Base-by-base conservation (phyloP, 139 green algal species). In the Picochlorum sp. region DNA sequence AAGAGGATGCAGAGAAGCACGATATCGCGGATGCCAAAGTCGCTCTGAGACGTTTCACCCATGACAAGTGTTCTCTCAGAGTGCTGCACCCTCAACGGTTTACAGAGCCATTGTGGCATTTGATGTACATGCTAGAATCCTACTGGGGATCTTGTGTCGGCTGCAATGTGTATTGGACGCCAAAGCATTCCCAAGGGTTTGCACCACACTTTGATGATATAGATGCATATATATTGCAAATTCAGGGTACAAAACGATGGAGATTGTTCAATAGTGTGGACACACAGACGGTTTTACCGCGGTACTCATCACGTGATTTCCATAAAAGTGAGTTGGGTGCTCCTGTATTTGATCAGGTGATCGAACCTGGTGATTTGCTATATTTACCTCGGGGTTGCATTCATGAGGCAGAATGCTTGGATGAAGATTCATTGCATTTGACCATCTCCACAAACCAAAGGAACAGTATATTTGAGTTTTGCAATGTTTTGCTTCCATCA, bases 191-290 rank as follows among this genome's bases (percentile, higher is more conserved):
- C 5, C 78, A 80, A 68, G 65, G 58, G 24, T 79, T 94, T 51
- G 86, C 89, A 14, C 86, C 89, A 1, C 85, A 96, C 73, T 80
- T 85, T 64, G 89, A 96, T 63, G 89, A 94, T 65, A 87, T 94
- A 24, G 87, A 93, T 67, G 64, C 91, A 3, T 92, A 80, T 30
- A 74, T 96, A 15, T 82, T 86, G 61, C 87, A 95, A 78, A 83
- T 87, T 11, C 59, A 87, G 69, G 84, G 88, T 49, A 64, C 9
- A 30, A 95, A 95, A 75, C 38, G 50, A 15, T 96, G 89, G 89
- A 68, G 66, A n/a, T 52, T 78, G 32, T 46, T 74, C 44, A 46
- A 30, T 16, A 64, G 56, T 60, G 66, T 58, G 15, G 50, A 61
- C 11, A 41, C 62, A 2, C 37, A 62, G 34, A 41, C 80, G 20